These are phyloP conservation scores for Aegilops longissima DNA, from an alignment of 176 grass and related monocot genomes.

Conservation along the genomic window DNA sequence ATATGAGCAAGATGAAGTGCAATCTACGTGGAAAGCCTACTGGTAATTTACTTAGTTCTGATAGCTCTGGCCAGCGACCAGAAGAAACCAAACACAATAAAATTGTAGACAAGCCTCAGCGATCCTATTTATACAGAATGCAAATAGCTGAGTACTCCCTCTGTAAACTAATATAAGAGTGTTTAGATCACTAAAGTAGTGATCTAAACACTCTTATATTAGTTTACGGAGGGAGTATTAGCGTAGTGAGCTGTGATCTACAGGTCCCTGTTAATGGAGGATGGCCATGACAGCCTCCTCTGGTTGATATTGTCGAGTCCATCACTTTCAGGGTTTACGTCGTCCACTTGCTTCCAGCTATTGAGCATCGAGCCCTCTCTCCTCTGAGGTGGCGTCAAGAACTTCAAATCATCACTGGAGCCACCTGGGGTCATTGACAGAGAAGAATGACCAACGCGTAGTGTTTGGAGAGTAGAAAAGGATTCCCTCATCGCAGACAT, in stretches of 20 bases:
- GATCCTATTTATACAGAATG: constrained; percentile 18
- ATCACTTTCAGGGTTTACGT: constrained; percentile 27
- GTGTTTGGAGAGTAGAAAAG: constrained; percentile 80
- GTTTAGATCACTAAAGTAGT: too few species aligned
- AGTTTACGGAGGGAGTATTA: too few species aligned
- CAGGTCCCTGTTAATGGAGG: constrained; percentile 55
- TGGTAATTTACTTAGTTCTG: neutral
- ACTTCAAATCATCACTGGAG: constrained; percentile 51
- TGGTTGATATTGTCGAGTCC: constrained; percentile 50
- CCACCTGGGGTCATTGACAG: constrained; percentile 44
- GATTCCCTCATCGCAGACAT: constrained; percentile 99
- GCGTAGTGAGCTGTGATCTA: constrained; percentile 27
- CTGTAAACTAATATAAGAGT: too few species aligned
- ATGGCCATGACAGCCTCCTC: constrained; percentile 75
- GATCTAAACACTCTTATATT: too few species aligned
- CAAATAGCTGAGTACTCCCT: neutral
- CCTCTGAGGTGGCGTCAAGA: constrained; percentile 57
- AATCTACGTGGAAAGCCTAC: too few species aligned
- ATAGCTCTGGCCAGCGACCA: neutral
- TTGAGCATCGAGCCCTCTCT: constrained; percentile 43
- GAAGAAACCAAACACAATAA: neutral
- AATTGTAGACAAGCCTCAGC: neutral
- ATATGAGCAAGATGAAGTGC: too few species aligned
- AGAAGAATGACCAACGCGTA: constrained; percentile 60
- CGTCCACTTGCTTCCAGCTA: constrained; percentile 53